Percentiles rank a stretch among this genome's conserved stretches.
phyloP scores from a whole-genome alignment of 1,139 yeast genomes.

The Scheffersomyces segobiensis region DNA sequence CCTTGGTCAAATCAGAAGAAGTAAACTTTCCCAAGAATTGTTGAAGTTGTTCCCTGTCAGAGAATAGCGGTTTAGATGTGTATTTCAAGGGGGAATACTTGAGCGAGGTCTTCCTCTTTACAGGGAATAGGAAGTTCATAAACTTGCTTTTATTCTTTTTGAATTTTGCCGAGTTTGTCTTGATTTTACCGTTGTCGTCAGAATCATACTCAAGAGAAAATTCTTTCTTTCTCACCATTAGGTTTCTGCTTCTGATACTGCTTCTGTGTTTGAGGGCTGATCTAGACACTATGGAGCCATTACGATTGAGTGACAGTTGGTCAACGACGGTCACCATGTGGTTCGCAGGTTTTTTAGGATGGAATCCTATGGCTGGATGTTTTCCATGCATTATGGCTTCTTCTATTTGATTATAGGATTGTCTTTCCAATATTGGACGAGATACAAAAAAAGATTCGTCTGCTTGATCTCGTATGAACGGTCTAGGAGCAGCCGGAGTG shows the following conservation, averaged over 20 bases:
- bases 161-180: constrained; percentile 1
- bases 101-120: constrained; percentile 35
- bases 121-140: constrained; percentile 33
- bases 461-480: not conserved
- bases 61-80: constrained; percentile 22
- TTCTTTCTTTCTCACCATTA: constrained; percentile 25
- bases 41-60: constrained; percentile 25
- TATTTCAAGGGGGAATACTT: constrained; percentile 22
- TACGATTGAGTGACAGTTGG: constrained; percentile 18
- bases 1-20: constrained; percentile 25
- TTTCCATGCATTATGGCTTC: constrained; percentile 4
- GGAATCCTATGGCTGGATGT: constrained; percentile 2
- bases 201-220: constrained; percentile 2
- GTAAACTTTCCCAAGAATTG: constrained; percentile 23
- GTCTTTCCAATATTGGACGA: not conserved
- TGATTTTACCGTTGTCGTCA: constrained; percentile 1
- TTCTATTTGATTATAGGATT: constrained; percentile 14
- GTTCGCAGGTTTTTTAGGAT: constrained; percentile 1
- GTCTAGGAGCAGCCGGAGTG: not conserved
- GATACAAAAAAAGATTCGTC: not conserved
- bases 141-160: constrained; percentile 6
- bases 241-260: constrained; percentile 30
- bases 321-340: constrained; percentile 30
- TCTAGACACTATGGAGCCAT: constrained; percentile 34
- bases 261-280: constrained; percentile 34